These are phyloP conservation scores for Polytrichum commune DNA, from an alignment of 225 moss, liverwort and hornwort species.

Conservation along the genomic window DNA sequence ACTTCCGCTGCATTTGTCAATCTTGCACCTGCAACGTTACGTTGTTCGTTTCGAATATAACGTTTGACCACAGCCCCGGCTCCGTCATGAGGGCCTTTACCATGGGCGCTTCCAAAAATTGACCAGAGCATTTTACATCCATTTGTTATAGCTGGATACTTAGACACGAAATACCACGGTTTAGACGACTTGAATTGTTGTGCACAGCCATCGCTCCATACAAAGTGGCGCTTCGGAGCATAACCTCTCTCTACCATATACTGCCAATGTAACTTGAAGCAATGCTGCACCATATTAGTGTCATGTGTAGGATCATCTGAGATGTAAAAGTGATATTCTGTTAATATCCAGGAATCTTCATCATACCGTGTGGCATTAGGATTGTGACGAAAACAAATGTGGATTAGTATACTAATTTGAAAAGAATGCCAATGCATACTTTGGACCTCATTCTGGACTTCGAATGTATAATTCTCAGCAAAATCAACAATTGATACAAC, in stretches of 20 bases:
- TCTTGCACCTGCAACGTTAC: too few relatives aligned
- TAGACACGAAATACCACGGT: neutral
- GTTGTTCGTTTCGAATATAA: neutral
- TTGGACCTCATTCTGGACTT: too few relatives aligned
- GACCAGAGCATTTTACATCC: neutral
- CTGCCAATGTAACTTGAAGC: neutral
- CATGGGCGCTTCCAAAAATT: neutral
- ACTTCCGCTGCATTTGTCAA: too few relatives aligned
- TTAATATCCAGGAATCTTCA: neutral
- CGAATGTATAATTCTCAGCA: neutral
- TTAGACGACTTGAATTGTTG: neutral
- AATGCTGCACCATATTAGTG: neutral
- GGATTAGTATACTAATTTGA: neutral
- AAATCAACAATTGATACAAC: neutral
- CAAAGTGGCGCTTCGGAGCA: neutral
- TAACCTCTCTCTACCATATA: neutral
- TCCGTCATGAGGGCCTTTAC: neutral
- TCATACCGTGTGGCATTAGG: neutral
- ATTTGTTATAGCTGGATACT: neutral
- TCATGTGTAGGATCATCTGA: conserved; percentile 7
- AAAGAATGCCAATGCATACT: neutral
- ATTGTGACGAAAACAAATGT: neutral
- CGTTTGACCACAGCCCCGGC: neutral
- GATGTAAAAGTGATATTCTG: neutral
- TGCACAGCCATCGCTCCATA: neutral